Conservation (phyloP, 352 stramenopile species). For the Pythium coloratum region DNA sequence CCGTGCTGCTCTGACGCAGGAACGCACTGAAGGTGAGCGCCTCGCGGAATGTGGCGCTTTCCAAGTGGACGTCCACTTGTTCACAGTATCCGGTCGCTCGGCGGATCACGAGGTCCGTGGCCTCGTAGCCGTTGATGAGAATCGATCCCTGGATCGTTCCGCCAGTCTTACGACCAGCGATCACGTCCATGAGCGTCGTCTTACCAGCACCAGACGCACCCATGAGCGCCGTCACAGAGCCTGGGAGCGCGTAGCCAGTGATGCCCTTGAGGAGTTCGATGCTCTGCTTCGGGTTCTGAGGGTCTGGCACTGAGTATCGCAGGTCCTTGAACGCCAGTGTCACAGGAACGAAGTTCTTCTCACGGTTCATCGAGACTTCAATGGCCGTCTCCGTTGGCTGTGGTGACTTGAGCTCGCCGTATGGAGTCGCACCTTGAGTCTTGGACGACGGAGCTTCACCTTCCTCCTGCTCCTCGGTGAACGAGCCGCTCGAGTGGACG, state of each 20-base stretch:
- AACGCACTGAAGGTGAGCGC: constrained; percentile 92
- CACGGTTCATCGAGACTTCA: not conserved
- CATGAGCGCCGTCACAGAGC: constrained; percentile 73
- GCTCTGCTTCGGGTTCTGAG: constrained; percentile 26
- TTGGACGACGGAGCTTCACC: not conserved
- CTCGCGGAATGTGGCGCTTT: constrained; percentile 90
- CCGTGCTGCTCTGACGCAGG: constrained; percentile 56
- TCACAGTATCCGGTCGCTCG: constrained; percentile 51
- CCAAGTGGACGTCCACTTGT: constrained; percentile 89
- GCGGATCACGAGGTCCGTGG: constrained; percentile 44
- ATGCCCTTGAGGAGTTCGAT: constrained; percentile 66
- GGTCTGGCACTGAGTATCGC: constrained; percentile 43
- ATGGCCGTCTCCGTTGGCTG: constrained; percentile 8
- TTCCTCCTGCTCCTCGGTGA: not conserved
- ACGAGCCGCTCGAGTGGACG: not conserved
- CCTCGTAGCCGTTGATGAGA: constrained; percentile 87
- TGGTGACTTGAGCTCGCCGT: constrained; percentile 13
- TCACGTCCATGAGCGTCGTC: constrained; percentile 95
- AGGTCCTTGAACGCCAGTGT: constrained; percentile 50
- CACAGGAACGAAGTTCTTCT: constrained; percentile 23
- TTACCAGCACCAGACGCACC: constrained; percentile 86
- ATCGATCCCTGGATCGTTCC: constrained; percentile 88
- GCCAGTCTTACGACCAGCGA: constrained; percentile 91
- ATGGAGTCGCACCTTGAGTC: not conserved
- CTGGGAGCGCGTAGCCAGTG: constrained; percentile 46